Evolutionary conservation across 352 stramenopile species (phyloP).

Genomic region (Pythium utonaiense): DNA sequence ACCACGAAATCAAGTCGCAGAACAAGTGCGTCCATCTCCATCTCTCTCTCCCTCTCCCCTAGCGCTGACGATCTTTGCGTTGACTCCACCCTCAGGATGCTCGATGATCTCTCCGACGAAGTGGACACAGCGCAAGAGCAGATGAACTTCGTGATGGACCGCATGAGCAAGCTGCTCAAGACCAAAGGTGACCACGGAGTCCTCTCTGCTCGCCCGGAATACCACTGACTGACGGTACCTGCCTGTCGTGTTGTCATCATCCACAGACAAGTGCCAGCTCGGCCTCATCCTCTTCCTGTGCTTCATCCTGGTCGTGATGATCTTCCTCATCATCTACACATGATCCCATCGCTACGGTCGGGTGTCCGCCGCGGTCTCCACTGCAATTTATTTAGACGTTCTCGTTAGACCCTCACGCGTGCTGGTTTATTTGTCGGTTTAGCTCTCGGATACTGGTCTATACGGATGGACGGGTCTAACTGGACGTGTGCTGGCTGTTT

Average conservation of each 20-base stretch:
- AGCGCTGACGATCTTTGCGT: too few relatives aligned
- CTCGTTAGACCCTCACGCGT: constrained; percentile 1
- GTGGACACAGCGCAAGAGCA: constrained; percentile 71
- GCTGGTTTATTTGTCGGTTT: constrained; percentile 5
- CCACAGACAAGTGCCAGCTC: constrained; percentile 79
- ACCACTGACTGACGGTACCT: background rate
- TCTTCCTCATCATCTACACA: constrained; percentile 85
- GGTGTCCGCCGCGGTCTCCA: too few relatives aligned
- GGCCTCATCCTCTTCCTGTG: constrained; percentile 71
- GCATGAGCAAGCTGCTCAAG: constrained; percentile 72
- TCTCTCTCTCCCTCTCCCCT: background rate
- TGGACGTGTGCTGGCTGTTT: background rate
- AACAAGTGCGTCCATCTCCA: constrained; percentile 53
- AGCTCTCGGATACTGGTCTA: constrained; percentile 2
- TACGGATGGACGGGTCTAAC: background rate
- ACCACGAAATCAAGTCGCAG: constrained; percentile 63
- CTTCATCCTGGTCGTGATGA: constrained; percentile 63
- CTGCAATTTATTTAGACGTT: constrained; percentile 18
- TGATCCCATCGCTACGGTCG: constrained; percentile 32
- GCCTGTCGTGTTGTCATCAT: background rate
- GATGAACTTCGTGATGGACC: constrained; percentile 83
- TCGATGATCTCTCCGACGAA: constrained; percentile 68
- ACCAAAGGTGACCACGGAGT: constrained; percentile 74
- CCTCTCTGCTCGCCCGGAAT: too few relatives aligned
- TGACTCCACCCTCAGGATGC: constrained; percentile 69